Evolutionary conservation across 129 eudicot species (phyloP).

Genomic region (carrot (Daucus carota)): DNA sequence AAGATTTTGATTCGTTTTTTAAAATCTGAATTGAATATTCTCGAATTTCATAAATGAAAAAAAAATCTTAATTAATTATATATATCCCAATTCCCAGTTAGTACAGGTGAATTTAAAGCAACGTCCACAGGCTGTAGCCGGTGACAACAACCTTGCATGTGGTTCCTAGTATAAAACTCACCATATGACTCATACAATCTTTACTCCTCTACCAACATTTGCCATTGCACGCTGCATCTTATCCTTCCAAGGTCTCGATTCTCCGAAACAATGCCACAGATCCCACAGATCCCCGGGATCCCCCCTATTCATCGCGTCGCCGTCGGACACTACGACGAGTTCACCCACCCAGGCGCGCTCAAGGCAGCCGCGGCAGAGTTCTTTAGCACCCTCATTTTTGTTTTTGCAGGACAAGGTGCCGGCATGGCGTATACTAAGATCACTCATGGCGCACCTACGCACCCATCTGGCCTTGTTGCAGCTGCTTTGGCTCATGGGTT

Average conservation of each 20-base stretch:
- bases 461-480: slow-evolving; percentile 44
- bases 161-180: background rate
- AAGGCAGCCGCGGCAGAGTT: slow-evolving; percentile 48
- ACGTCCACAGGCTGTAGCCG: background rate
- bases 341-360: slow-evolving; percentile 43
- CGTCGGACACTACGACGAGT: slow-evolving; percentile 39
- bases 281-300: background rate
- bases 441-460: slow-evolving; percentile 22
- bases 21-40: too few species aligned
- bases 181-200: background rate
- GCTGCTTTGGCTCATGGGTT: slow-evolving; percentile 46
- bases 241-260: background rate
- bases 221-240: background rate
- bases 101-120: background rate
- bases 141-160: background rate
- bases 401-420: slow-evolving; percentile 52
- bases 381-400: slow-evolving; percentile 51
- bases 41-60: too few species aligned
- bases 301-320: slow-evolving; percentile 23
- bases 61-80: too few species aligned
- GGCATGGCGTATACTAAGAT: slow-evolving; percentile 45
- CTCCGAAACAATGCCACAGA: slow-evolving; percentile 23
- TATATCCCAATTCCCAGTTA: too few species aligned
- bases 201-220: too few species aligned
- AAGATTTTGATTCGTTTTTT: too few species aligned